Evolutionary conservation across 306 rosid species (phyloP), one percentile per base, ranked within the genome.

Genomic region (Echinosophora koreensis): DNA sequence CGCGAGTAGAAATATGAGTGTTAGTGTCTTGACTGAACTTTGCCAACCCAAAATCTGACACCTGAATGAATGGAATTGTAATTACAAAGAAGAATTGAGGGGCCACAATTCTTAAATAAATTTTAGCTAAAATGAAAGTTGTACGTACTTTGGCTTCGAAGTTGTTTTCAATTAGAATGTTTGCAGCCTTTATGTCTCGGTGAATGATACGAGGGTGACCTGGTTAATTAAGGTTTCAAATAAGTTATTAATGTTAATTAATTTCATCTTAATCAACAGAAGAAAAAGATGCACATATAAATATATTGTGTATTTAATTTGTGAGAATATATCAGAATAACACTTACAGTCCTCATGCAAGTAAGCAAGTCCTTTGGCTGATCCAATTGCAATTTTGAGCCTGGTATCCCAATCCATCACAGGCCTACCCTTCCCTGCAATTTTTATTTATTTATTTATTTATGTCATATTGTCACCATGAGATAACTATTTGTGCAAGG

Each of bases 191-290:
- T 39, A 95, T 90, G 82, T 95, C 97, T 30, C 98, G 86, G 44
- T 95, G 98, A 73, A 95, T 92, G 78, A 95, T 95, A 54, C 93
- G 91, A 22, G 98, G 98, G 80, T 92, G 98, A 68, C 98, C 98
- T 95, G 38, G 30, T 66, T 37, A 71, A 58, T 66, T 37, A 71
- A 58, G 22, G 58, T 77, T 76, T 65, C 27, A 61, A n/a, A 68
- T 18, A 4, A 8, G 44, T 15, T 13, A 50, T 47, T 44, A 37
- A 9, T 5, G 4, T 38, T 38, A 6, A 39, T 49, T 28, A 8
- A 41, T 62, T 58, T 46, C 65, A 69, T 52, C 15, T 41, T 51
- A 50, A 30, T 30, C 35, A 38, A 17, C 14, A 8, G 30, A 38
- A 8, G n/a, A 11, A 11, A 62, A 34, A 7, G 27, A 0, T 37